A percentile compares a stretch with the other conserved stretches of the same genome.
Conservation (phyloP, 2,329 filamentous ascomycete species). For the Hypoxylon sp. region DNA sequence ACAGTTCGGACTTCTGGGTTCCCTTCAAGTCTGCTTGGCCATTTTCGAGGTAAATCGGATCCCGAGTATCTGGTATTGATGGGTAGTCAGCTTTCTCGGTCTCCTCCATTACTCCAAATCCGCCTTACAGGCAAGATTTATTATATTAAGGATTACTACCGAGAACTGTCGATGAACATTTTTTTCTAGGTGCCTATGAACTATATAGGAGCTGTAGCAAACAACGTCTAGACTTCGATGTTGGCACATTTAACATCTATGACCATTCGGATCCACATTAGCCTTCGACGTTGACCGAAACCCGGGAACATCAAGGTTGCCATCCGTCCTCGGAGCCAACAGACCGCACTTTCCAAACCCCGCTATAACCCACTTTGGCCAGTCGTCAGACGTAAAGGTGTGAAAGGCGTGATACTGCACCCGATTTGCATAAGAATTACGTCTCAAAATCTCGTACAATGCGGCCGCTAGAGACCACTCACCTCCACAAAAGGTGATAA, state of each 20-base stretch:
- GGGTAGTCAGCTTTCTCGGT: slow-evolving; percentile 28
- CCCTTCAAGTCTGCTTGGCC: slow-evolving; percentile 43
- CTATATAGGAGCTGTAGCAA: slow-evolving; percentile 25
- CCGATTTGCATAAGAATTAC: slow-evolving; percentile 41
- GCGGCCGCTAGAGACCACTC: slow-evolving; percentile 19
- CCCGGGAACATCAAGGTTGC: slow-evolving; percentile 41
- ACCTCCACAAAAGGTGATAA: slow-evolving; percentile 32
- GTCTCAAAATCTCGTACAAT: slow-evolving; percentile 39
- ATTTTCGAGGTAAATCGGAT: slow-evolving; percentile 41
- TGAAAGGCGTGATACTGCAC: slow-evolving; percentile 42
- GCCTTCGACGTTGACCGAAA: slow-evolving; percentile 39
- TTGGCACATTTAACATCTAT: slow-evolving; percentile 32
- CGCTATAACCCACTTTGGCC: slow-evolving; percentile 41
- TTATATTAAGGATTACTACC: slow-evolving; percentile 25
- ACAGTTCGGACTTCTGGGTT: slow-evolving; percentile 47
- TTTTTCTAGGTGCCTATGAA: slow-evolving; percentile 6
- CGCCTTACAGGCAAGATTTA: slow-evolving; percentile 9
- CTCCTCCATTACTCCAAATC: slow-evolving; percentile 31
- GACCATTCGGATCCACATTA: slow-evolving; percentile 41
- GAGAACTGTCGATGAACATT: slow-evolving; percentile 15
- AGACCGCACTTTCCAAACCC: slow-evolving; percentile 43
- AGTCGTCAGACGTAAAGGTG: slow-evolving; percentile 32
- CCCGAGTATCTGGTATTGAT: slow-evolving; percentile 19
- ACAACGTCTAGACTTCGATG: slow-evolving; percentile 5
- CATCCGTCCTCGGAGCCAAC: slow-evolving; percentile 45